Conservation (phyloP, 805 yeast genomes). For the Wickerhamiella slavikovae region DNA sequence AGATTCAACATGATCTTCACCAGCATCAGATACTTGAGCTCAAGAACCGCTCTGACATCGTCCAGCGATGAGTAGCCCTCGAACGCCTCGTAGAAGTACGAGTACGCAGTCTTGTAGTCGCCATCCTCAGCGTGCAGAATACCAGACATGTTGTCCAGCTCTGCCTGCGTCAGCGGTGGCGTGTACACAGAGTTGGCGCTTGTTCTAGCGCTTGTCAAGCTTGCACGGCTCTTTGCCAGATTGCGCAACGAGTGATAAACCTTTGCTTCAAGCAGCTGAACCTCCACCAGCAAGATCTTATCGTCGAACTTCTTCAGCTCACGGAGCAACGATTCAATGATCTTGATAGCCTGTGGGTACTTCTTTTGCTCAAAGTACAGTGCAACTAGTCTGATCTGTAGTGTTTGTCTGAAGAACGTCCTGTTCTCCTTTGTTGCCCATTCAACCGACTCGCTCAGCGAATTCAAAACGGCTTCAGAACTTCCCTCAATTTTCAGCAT, state of each 20-base stretch:
- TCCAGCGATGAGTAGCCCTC: conserved; percentile 64
- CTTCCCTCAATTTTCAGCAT: conserved; percentile 39
- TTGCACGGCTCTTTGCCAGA: conserved; percentile 75
- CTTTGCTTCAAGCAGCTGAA: conserved; percentile 75
- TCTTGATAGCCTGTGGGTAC: conserved; percentile 48
- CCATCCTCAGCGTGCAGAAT: conserved; percentile 89
- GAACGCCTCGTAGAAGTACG: conserved; percentile 87
- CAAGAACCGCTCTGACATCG: conserved; percentile 35
- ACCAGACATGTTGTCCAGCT: conserved; percentile 87
- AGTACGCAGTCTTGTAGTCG: conserved; percentile 88
- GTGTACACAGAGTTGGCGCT: conserved; percentile 94
- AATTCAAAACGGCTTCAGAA: conserved; percentile 46
- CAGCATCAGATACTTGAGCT: conserved; percentile 77
- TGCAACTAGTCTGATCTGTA: conserved; percentile 66
- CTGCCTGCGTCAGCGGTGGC: conserved; percentile 86
- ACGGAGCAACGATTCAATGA: conserved; percentile 48
- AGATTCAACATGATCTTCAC: conserved; percentile 84
- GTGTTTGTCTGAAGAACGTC: conserved; percentile 69
- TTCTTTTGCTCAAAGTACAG: conserved; percentile 44
- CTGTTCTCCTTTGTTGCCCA: conserved; percentile 78
- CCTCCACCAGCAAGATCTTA: conserved; percentile 86
- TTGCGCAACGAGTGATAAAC: conserved; percentile 83
- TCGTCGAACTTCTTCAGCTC: conserved; percentile 92
- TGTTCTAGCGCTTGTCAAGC: conserved; percentile 86
- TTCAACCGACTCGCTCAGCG: conserved; percentile 59